Base-by-base conservation (phyloP, 257 asterid genomes). In the Solanum infundibuliforme region DNA sequence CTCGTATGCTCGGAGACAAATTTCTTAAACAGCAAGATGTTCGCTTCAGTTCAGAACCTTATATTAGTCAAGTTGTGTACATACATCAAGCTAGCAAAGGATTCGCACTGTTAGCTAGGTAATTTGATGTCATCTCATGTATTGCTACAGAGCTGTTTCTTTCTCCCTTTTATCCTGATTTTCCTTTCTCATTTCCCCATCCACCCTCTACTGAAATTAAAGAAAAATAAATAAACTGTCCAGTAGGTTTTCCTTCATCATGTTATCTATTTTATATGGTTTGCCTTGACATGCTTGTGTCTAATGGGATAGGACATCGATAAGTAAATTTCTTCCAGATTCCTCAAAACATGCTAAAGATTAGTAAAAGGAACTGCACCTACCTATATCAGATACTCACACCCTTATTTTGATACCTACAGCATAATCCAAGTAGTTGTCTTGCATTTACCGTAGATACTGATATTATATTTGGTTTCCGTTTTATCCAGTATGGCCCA, bases 1-100 rank as follows among this genome's bases (percentile, higher is more conserved):
- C 96, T 87, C 92, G 99, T 89, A 94, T 97, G 99, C 98, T 97
- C 13, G 99, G 99, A 72, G 99, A 97, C 92, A 97, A 97, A 84
- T 97, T 95, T 92, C 94, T 96, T 79, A 97, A 97, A 92, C 96
- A 96, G 91, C 98, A 97, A 87, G 99, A 96, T 73, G 86, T 87
- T 74, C 98, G 99, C 69, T 94, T 97, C 88, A 97, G 96, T 86
- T 90, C 99, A 83, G 99, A 97, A 90, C 99, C 99, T 84, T 97
- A 91, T 91, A 90, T 96, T 82, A 97, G 99, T 87, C 93, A 91
- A 90, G 97, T 90, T 75, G 90, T 91, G 86, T 87, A 38, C 66
- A 92, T 96, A 89, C 89, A 90, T 87, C 93, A 84, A 89, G 90
- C 94, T 66, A 94, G 91, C 91, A 89, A 88, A 65, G 92, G 93